Base-by-base conservation (phyloP, 345 rosid genomes). In the Aquilaria malaccensis region DNA sequence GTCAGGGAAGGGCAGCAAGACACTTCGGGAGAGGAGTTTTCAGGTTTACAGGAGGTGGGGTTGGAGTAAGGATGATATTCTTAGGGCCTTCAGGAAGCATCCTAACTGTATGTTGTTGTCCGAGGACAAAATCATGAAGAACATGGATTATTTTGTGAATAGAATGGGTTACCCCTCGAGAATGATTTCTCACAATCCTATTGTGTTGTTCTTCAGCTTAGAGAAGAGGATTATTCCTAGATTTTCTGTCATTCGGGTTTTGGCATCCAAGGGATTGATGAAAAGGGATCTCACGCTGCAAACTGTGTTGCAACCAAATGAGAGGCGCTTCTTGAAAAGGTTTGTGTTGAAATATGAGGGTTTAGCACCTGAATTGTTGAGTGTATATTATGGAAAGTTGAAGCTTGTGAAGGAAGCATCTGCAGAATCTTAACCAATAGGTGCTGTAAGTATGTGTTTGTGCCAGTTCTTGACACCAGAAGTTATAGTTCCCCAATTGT, bases 211-310 rank as follows among this genome's bases (percentile, higher is more conserved):
- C 53, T 76, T 70, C 53, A 83, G 77, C 69, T 55, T 83, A 64
- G 79, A 81, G 56, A 85, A 76, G 76, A 79, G 88, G 70, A 82
- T 78, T 14, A 62, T 75, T 45, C 87, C 87, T 0, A 69, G 87
- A 61, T 80, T 81, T 65, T 67, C 67, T 1, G 83, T 82, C 43
- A 41, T 73, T 43, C 48, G 32, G 47, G 76, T 73, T 56, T 52
- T 85, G 68, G n/a, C 52, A 33, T 71, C 78, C 0, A 82, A 77
- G 62, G 72, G 80, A 57, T 55, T 84, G 74, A 51, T 77, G 9
- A 75, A 81, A 60, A 70, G 79, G n/a, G 75, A 68, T 61, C 67
- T 76, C 60, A 81, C 81, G 68, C 68, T 81, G 60, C 53, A 65
- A 6, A 67, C 66, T 3, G 75, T 79, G 60, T 67, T 81, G 67